Evolutionary conservation across 805 yeast species (phyloP).

Genomic region (Zygosaccharomyces kombuchaensis): DNA sequence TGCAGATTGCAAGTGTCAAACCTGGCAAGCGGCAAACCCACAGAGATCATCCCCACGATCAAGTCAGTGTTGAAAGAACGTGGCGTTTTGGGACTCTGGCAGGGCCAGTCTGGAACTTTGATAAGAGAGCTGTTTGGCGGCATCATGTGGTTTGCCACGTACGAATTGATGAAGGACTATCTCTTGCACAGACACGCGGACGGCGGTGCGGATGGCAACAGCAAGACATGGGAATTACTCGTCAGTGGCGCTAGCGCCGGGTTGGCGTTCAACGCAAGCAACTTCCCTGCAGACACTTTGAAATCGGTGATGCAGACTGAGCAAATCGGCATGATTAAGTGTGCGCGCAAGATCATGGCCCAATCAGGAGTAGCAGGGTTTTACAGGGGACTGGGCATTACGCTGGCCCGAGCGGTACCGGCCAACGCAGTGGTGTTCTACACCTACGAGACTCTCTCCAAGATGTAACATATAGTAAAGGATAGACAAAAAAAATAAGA

Average conservation of each 20-base stretch:
- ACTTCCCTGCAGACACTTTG: constrained; percentile 88
- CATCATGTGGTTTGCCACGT: constrained; percentile 90
- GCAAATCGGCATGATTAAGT: constrained; percentile 39
- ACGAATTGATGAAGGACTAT: constrained; percentile 51
- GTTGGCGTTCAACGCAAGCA: constrained; percentile 66
- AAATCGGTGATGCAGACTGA: constrained; percentile 73
- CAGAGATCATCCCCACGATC: constrained; percentile 39
- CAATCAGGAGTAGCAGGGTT: constrained; percentile 65
- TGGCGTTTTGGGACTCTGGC: constrained; percentile 78
- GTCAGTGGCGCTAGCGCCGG: constrained; percentile 87
- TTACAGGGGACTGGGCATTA: constrained; percentile 81
- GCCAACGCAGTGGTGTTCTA: constrained; percentile 86
- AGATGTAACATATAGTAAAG: constrained; percentile 11
- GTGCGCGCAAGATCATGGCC: constrained; percentile 40
- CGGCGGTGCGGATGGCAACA: constrained; percentile 21
- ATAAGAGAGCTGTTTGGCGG: constrained; percentile 85
- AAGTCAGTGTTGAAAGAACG: constrained; percentile 40
- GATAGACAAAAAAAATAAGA: not conserved
- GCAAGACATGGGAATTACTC: constrained; percentile 51
- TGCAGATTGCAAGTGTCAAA: constrained; percentile 75
- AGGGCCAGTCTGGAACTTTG: constrained; percentile 78
- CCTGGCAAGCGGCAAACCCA: constrained; percentile 32
- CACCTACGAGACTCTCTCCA: constrained; percentile 55
- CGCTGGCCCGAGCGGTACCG: constrained; percentile 77
- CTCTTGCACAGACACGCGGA: constrained; percentile 29